Evolutionary conservation across 2,329 filamentous ascomycete species (phyloP).

Genomic region (Xylaria sp.): DNA sequence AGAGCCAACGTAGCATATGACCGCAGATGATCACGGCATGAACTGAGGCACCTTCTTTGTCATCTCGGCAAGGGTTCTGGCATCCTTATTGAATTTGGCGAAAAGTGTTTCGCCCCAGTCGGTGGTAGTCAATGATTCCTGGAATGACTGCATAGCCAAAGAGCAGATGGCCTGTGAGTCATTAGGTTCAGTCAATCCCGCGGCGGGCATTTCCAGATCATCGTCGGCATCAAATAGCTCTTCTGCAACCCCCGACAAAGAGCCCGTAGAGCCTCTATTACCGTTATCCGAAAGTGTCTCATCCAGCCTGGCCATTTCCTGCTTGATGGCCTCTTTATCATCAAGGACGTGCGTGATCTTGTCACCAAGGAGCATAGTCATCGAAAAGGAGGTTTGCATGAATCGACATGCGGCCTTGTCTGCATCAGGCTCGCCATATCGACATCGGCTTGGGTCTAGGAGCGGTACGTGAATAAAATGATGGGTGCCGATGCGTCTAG

Average conservation of each 20-base stretch:
- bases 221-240: background rate
- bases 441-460: slow-evolving; percentile 4
- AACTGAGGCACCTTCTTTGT: background rate
- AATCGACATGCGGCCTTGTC: background rate
- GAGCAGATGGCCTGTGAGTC: background rate
- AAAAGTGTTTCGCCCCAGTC: background rate
- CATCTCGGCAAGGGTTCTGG: background rate
- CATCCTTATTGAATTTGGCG: background rate
- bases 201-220: background rate
- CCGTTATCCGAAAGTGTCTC: background rate
- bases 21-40: background rate
- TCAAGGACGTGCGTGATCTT: background rate
- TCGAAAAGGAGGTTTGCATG: slow-evolving; percentile 14
- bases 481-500: background rate
- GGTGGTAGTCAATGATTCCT: background rate
- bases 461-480: slow-evolving; percentile 9
- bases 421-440: background rate
- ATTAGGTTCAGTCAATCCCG: background rate
- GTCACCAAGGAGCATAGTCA: slow-evolving; percentile 1
- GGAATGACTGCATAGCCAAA: background rate
- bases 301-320: background rate
- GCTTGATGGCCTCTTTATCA: background rate
- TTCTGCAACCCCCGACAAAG: background rate
- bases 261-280: background rate
- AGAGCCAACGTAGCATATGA: background rate